Percentiles rank a stretch among this genome's conserved stretches.
Conservation (phyloP, 352 stramenopile genomes). For the Pseudoperonospora humuli region DNA sequence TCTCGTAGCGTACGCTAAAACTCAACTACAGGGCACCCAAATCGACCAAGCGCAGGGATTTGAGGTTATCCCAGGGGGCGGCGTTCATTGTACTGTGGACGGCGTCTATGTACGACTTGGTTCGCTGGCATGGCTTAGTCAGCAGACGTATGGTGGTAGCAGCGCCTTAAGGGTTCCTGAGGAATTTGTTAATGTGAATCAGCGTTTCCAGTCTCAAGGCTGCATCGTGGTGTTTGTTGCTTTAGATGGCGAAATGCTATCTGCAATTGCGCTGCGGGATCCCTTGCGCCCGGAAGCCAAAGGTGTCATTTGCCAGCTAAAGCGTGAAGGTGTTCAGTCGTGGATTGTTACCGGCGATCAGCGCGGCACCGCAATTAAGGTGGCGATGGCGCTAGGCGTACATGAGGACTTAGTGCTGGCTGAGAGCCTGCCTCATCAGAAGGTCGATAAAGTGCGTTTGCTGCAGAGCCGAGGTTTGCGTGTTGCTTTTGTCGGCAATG, state of each 20-base stretch:
- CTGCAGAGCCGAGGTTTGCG: slow-evolving; percentile 62
- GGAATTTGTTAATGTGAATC: slow-evolving; percentile 38
- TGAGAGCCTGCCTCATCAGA: slow-evolving; percentile 65
- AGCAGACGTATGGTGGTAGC: slow-evolving; percentile 26
- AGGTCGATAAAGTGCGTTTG: slow-evolving; percentile 65
- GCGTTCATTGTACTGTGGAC: slow-evolving; percentile 38
- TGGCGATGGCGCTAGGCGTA: slow-evolving; percentile 45
- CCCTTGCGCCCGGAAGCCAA: slow-evolving; percentile 40
- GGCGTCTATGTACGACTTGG: slow-evolving; percentile 31
- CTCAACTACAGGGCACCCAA: slow-evolving; percentile 13
- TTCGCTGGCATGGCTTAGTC: slow-evolving; percentile 66
- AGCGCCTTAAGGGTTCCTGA: slow-evolving; percentile 26
- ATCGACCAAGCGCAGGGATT: slow-evolving; percentile 28
- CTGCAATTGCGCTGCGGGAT: slow-evolving; percentile 49
- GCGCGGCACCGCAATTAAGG: slow-evolving; percentile 40
- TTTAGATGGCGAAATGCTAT: slow-evolving; percentile 43
- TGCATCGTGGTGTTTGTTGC: slow-evolving; percentile 56
- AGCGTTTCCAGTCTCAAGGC: slow-evolving; percentile 37
- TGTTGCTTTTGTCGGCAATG: slow-evolving; percentile 69
- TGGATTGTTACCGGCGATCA: slow-evolving; percentile 80
- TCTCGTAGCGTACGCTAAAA: slow-evolving; percentile 35
- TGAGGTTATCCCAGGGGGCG: slow-evolving; percentile 48
- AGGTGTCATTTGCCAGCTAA: slow-evolving; percentile 46
- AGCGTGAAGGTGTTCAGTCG: slow-evolving; percentile 44
- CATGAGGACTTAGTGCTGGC: slow-evolving; percentile 46